Base-by-base conservation (phyloP, 2,329 filamentous ascomycete genomes). In the Leptodontidium sp. region DNA sequence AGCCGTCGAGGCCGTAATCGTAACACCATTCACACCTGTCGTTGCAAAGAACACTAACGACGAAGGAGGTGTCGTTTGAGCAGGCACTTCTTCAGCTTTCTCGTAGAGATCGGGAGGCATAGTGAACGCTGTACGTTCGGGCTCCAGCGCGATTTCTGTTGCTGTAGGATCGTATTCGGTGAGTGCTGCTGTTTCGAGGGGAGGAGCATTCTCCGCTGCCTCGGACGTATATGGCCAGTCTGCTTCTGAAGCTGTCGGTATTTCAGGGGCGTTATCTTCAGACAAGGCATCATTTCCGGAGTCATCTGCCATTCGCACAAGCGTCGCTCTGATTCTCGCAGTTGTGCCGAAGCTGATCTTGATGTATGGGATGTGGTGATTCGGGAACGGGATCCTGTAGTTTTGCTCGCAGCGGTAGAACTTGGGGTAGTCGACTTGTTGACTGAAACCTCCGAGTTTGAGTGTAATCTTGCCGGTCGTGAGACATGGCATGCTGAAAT, bases 361-460 rank as follows among this genome's bases (percentile, higher is more conserved):
- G 26, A 58, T 40, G 26, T 17, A 58, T 17, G 29, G 53, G 35
- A 58, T 58, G n/a, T 58, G 53, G 15, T 58, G 53, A 12, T 58
- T 58, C 11, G 53, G 53, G 35, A 59, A 59, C 35, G 57, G 57
- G 35, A 59, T 59, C 15, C 57, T 21, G 57, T 24, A 59, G 35
- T 59, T 29, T 21, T 59, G 35, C 57, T 59, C 40, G 17, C 57
- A 59, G n/a, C 57, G 57, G 35, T 59, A 59, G 35, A 59, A 59
- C 9, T 59, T 59, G 57, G 57, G 57, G 14, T 59, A 59, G 35
- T 59, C 57, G 32, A 59, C 40, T 45, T 40, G 8, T 43, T 59
- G 17, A 7, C 24, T 59, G 24, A 43, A 59, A 0, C 57, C 57
- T 24, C 35, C 35, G 21, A 59, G 35, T 35, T 29, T 45, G 24